phyloP scores from a whole-genome alignment of 257 asterid genomes.

The Oldenlandia corymbosa region DNA sequence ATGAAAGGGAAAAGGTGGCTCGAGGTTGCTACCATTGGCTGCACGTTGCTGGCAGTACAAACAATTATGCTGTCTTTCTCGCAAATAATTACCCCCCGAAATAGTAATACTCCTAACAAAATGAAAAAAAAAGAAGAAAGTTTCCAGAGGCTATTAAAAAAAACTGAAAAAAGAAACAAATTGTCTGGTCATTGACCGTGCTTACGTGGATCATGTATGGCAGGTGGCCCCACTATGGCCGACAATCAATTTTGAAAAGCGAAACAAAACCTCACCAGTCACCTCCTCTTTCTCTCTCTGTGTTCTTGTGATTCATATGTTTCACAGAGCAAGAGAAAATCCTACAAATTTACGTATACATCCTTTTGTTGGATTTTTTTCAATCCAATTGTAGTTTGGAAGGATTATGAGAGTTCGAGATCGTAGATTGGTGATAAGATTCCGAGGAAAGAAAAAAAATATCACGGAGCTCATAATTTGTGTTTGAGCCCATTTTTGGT shows the following conservation, averaged over 20 bases:
- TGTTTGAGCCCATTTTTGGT: not conserved
- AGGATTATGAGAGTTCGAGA: not conserved
- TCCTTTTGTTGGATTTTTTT: no score
- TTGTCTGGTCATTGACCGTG: slow-evolving; percentile 6
- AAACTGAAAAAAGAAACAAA: not conserved
- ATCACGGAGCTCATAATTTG: not conserved
- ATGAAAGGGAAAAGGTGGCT: not conserved
- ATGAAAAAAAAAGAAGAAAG: not conserved
- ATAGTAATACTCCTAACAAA: not conserved
- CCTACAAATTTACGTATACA: no score
- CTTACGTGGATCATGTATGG: slow-evolving; percentile 19
- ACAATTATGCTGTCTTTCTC: not conserved
- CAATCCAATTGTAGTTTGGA: not conserved
- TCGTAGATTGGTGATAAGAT: not conserved
- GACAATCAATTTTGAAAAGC: not conserved
- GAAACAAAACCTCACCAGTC: no score
- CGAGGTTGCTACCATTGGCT: slow-evolving; percentile 3
- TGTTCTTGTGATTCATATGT: slow-evolving; percentile 3
- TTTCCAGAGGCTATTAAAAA: not conserved
- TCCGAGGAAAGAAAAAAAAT: not conserved
- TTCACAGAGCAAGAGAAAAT: not conserved
- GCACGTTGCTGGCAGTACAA: not conserved
- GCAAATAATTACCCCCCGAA: not conserved
- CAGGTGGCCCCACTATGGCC: slow-evolving; percentile 5
- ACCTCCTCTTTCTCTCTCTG: no score